These are phyloP conservation scores for Pichia gijzeniarum DNA, from an alignment of 805 yeast species.

Conservation along the genomic window DNA sequence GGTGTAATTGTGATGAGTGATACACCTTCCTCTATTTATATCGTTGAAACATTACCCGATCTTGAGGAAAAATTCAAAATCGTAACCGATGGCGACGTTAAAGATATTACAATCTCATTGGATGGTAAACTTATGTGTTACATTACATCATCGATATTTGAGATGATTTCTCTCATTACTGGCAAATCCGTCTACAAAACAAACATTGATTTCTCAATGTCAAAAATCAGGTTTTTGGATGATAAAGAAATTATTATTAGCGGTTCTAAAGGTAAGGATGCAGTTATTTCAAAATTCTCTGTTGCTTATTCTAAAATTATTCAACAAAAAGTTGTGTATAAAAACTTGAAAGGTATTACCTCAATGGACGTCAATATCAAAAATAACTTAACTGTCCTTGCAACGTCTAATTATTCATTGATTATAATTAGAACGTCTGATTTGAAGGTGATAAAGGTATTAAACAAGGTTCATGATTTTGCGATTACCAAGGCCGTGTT, in stretches of 20 bases:
- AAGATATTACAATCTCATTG: slow-evolving; percentile 63
- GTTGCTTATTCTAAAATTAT: slow-evolving; percentile 36
- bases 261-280: slow-evolving; percentile 39
- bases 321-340: slow-evolving; percentile 37
- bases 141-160: slow-evolving; percentile 50
- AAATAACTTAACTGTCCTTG: slow-evolving; percentile 43
- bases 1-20: slow-evolving; percentile 68
- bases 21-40: slow-evolving; percentile 55
- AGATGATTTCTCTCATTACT: slow-evolving; percentile 43
- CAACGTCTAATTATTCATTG: slow-evolving; percentile 64
- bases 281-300: slow-evolving; percentile 39
- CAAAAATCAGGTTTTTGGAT: slow-evolving; percentile 29
- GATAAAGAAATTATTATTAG: slow-evolving; percentile 36
- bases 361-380: slow-evolving; percentile 38
- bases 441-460: slow-evolving; percentile 43
- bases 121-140: slow-evolving; percentile 60
- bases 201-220: slow-evolving; percentile 22
- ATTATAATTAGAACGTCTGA: slow-evolving; percentile 46
- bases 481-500: slow-evolving; percentile 71
- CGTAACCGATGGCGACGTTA: slow-evolving; percentile 46
- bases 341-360: slow-evolving; percentile 50
- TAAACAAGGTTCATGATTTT: slow-evolving; percentile 63
- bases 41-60: slow-evolving; percentile 46
- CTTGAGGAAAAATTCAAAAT: slow-evolving; percentile 49
- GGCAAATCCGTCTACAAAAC: slow-evolving; percentile 34